Percentiles rank a stretch among this genome's conserved stretches.
Evolutionary conservation across 225 moss, liverwort and hornwort genomes (phyloP).

Genomic region (Ulota crispa): DNA sequence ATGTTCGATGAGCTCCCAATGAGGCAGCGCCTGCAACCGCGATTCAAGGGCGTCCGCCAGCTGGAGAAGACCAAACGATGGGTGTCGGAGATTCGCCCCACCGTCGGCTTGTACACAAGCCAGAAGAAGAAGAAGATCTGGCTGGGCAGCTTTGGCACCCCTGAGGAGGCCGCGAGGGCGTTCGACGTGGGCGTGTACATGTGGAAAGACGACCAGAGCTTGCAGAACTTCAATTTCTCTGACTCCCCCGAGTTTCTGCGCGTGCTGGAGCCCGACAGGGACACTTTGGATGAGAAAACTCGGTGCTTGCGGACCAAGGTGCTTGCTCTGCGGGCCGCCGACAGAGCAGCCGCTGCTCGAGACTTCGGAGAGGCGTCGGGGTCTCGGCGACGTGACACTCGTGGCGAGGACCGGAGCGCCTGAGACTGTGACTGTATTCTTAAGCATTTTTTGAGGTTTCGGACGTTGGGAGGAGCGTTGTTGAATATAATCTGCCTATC

Average conservation of each 20-base stretch:
- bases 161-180: slow-evolving; percentile 52
- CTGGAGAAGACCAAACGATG: slow-evolving; percentile 53
- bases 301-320: slow-evolving; percentile 41
- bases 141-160: slow-evolving; percentile 57
- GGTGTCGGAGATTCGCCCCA: slow-evolving; percentile 63
- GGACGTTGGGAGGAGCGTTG: too few relatives aligned
- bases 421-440: too few relatives aligned
- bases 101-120: slow-evolving; percentile 41
- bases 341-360: slow-evolving; percentile 36
- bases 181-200: slow-evolving; percentile 55
- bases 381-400: slow-evolving; percentile 42
- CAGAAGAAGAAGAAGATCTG: slow-evolving; percentile 61
- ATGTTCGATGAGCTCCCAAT: slow-evolving; percentile 55
- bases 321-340: slow-evolving; percentile 46
- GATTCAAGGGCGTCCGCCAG: slow-evolving; percentile 58
- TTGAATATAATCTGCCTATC: too few relatives aligned
- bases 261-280: slow-evolving; percentile 46
- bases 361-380: slow-evolving; percentile 52
- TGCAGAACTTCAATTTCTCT: slow-evolving; percentile 50
- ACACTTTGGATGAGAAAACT: slow-evolving; percentile 44
- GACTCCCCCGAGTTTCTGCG: slow-evolving; percentile 49
- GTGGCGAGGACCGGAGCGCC: slow-evolving; percentile 19
- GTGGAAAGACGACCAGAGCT: slow-evolving; percentile 53
- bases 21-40: slow-evolving; percentile 20
- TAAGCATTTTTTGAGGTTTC: too few relatives aligned